Base-by-base conservation (phyloP, 768 basidiomycete species). In the Psilocybe tampanensis region DNA sequence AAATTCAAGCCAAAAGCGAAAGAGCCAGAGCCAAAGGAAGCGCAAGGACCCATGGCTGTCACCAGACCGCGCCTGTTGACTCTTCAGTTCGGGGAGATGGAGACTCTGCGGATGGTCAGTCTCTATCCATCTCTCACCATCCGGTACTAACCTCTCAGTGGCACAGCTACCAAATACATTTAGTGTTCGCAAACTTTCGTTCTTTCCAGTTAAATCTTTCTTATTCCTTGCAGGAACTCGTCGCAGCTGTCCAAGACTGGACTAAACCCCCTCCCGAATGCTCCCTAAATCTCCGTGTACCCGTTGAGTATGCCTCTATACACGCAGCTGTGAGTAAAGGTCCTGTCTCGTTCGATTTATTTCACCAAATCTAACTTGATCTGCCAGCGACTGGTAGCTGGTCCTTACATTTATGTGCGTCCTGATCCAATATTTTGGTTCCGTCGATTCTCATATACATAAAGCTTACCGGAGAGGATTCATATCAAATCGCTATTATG, bases 401-500 rank as follows among this genome's bases (percentile, higher is more conserved):
- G 91, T 12, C 88, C 89, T 18, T 93, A 89, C 67, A 90, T 94
- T 64, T 94, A 91, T 72, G 92, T 91, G 69, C 49, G 85, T 73
- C 44, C 42, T 32, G 15, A 54, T 50, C 42, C 18, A 54, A 26
- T 9, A 22, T 47, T 26, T 34, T 8, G 33, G 42, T 33, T 33
- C 52, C 60, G 48, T 19, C 42, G 49, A 33, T 48, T 19, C 60
- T 60, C 41, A 70, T 52, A 44, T n/a, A 32, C 36, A 11, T 34
- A 18, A 61, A 93, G 91, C 76, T 94, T 55, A 90, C 89, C 13
- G 82, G 88, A 50, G 91, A 94, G 68, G 92, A 93, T 65, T 93
- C 92, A 7, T 94, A 86, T 69, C 90, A 93, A 76, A 93, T 94
- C 60, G 91, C 92, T n/a, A 83, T 84, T 55, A 86, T 88, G 80